Evolutionary conservation across 176 grass and related monocot genomes (phyloP).

Genomic region (Aegilops umbellulata): DNA sequence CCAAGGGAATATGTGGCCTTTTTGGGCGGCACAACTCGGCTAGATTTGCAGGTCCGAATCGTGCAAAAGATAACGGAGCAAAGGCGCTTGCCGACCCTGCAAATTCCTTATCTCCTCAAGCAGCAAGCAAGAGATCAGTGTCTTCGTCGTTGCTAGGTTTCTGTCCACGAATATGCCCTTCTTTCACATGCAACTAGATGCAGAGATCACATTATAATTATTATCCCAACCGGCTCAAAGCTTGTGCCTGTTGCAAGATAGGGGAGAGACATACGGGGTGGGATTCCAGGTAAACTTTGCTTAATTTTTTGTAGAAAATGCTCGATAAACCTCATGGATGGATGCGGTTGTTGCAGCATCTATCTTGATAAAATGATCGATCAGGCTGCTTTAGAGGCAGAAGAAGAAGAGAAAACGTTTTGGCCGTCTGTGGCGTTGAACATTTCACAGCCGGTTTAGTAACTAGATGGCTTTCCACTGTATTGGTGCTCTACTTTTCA

Average conservation of each 20-base stretch:
- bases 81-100: not conserved
- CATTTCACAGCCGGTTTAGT: not conserved
- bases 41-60: slow-evolving; percentile 25
- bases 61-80: slow-evolving; percentile 13
- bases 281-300: not conserved
- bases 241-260: not conserved
- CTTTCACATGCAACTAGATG: not conserved
- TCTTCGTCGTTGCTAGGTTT: not conserved
- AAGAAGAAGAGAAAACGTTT: not conserved
- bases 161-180: slow-evolving; percentile 25
- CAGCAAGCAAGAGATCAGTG: not conserved
- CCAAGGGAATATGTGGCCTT: slow-evolving; percentile 23
- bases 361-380: not conserved
- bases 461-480: not conserved
- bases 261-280: not conserved
- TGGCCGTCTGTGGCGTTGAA: not conserved
- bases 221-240: not conserved
- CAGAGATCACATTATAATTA: not conserved
- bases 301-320: not conserved
- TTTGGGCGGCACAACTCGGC: not conserved
- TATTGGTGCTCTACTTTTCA: too few species aligned
- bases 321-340: not conserved
- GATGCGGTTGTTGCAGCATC: not conserved
- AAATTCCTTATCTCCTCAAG: slow-evolving; percentile 44
- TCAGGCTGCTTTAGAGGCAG: not conserved